A percentile compares a stretch with the other conserved stretches of the same genome.
phyloP scores from a whole-genome alignment of 2,329 filamentous ascomycete species.

The Escovopsis weberi region DNA sequence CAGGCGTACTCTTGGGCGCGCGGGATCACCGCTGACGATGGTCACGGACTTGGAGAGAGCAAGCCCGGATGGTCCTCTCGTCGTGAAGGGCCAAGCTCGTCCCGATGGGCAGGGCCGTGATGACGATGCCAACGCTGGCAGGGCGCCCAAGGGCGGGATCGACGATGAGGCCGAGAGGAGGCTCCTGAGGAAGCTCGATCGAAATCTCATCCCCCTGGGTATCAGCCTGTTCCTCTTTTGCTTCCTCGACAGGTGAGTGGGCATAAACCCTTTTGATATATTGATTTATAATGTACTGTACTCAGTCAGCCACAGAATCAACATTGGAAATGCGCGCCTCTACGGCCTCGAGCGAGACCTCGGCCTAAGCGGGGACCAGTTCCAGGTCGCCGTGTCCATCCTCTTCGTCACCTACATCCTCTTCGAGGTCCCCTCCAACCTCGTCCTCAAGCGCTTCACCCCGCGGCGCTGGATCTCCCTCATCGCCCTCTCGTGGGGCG shows the following conservation, averaged over 20 bases:
- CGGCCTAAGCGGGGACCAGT: conserved; percentile 45
- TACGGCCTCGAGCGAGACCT: conserved; percentile 52
- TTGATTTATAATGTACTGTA: not conserved
- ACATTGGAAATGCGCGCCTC: conserved; percentile 57
- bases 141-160: not conserved
- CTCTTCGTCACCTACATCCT: conserved; percentile 50
- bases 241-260: conserved; percentile 50
- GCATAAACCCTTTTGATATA: not conserved
- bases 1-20: no score
- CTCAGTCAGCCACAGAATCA: conserved; percentile 27
- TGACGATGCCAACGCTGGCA: not conserved
- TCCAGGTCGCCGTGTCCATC: conserved; percentile 52
- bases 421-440: conserved; percentile 51
- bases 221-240: conserved; percentile 61
- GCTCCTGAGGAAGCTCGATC: conserved; percentile 50
- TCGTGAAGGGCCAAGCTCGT: not conserved
- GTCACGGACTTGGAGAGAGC: no score
- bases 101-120: no score
- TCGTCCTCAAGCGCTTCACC: conserved; percentile 47
- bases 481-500: conserved; percentile 50
- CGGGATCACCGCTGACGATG: no score
- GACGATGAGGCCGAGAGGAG: conserved; percentile 28
- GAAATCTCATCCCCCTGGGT: conserved; percentile 48
- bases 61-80: not conserved
- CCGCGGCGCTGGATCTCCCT: conserved; percentile 50